phyloP scores from a whole-genome alignment of 83 land plant genomes.

The Picea abies region DNA sequence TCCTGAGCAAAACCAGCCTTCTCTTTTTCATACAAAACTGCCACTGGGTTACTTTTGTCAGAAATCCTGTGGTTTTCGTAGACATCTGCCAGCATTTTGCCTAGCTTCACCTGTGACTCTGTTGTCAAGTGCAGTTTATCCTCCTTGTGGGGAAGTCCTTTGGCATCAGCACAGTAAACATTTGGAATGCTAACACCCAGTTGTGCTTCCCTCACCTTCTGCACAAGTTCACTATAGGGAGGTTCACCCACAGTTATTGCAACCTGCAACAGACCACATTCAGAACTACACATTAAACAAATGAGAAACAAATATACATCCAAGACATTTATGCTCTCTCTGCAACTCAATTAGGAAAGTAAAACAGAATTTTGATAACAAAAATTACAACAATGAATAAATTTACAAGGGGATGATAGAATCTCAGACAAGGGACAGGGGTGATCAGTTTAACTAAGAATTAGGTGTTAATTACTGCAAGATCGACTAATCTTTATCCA shows the following conservation, averaged over 20 bases:
- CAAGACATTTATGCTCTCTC: neutral
- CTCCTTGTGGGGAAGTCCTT: constrained; percentile 54
- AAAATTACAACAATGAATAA: neutral
- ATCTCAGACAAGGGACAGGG: neutral
- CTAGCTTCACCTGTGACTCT: constrained; percentile 69
- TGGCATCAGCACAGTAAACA: constrained; percentile 76
- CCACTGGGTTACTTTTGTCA: too few relatives aligned
- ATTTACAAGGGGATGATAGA: neutral
- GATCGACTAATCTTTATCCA: too few relatives aligned
- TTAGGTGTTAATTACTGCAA: too few relatives aligned
- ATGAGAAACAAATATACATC: neutral
- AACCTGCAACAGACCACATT: constrained; percentile 45
- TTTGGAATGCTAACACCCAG: constrained; percentile 34
- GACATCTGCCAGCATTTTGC: constrained; percentile 60
- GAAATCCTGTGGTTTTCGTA: constrained; percentile 26
- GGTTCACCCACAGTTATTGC: constrained; percentile 58
- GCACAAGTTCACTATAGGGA: constrained; percentile 37
- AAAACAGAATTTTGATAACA: neutral
- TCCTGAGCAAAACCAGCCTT: too few relatives aligned
- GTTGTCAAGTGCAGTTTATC: constrained; percentile 82
- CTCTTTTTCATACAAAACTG: too few relatives aligned
- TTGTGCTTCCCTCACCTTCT: constrained; percentile 67
- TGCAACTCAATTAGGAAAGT: neutral
- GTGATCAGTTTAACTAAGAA: too few relatives aligned
- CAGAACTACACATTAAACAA: neutral